These are phyloP conservation scores for Tritrichomonas foetus DNA, from an alignment of 208 protist genomes.

Conservation along the genomic window DNA sequence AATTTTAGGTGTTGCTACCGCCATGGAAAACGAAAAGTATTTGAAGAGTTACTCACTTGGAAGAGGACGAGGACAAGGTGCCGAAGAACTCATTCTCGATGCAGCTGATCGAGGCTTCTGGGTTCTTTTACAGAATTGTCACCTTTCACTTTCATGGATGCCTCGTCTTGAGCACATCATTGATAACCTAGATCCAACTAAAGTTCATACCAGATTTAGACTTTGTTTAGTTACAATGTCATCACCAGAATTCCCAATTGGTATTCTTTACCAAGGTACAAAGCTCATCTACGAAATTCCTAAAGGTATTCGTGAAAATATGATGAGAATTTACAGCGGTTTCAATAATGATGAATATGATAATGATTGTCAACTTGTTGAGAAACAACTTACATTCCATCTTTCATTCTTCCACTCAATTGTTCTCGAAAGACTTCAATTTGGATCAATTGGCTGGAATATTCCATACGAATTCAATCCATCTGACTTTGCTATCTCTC, in stretches of 20 bases:
- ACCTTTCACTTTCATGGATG: conserved; percentile 53
- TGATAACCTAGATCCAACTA: conserved; percentile 46
- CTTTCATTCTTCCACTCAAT: conserved; percentile 94
- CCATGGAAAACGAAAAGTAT: conserved; percentile 60
- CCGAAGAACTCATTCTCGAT: conserved; percentile 78
- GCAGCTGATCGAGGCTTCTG: conserved; percentile 67
- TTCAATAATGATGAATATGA: background rate
- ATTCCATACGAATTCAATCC: conserved; percentile 93
- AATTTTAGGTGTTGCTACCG: conserved; percentile 76
- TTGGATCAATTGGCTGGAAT: conserved; percentile 91
- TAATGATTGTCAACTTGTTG: conserved; percentile 51
- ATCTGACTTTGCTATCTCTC: conserved; percentile 84
- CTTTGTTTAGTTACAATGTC: conserved; percentile 95
- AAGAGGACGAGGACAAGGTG: conserved; percentile 82
- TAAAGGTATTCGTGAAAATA: conserved; percentile 83
- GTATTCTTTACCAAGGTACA: conserved; percentile 88
- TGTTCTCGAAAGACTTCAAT: conserved; percentile 67
- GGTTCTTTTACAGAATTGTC: conserved; percentile 72
- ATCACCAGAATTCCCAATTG: conserved; percentile 81
- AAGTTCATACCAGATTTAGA: conserved; percentile 82
- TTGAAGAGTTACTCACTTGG: conserved; percentile 80
- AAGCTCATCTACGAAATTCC: conserved; percentile 98
- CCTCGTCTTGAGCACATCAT: background rate
- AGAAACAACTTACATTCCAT: conserved; percentile 83
- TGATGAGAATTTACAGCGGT: conserved; percentile 74